Base-by-base conservation (phyloP, 345 rosid genomes). In the Cardamine resedifolia region DNA sequence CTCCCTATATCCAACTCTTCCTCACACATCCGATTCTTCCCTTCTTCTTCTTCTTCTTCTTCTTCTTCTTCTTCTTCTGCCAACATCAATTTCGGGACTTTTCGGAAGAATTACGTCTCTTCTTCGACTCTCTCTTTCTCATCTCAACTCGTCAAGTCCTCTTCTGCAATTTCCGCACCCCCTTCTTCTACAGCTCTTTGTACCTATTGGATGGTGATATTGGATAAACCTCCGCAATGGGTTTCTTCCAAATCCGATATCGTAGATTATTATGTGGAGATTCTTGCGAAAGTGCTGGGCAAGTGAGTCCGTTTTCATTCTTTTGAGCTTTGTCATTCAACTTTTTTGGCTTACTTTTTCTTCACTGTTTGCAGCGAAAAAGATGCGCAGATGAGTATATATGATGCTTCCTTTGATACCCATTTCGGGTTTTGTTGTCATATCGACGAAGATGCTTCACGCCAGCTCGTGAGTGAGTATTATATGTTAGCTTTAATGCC, bases 331-430 rank as follows among this genome's bases (percentile, higher is more conserved):
- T 43, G 26, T 41, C 44, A 3, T 62, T 39, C 63, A 3, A 7
- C n/a, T 26, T 23, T 68, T 65, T 34, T 23, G n/a, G 43, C 53
- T 38, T 51, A 39, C 27, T 38, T 10, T 24, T 23, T 49, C 20
- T 34, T 28, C 14, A 57, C 34, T 51, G 18, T 82, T 48, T 66
- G 11, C 73, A 91, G 94, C 68, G 81, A 85, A 78, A 83, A 76
- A 43, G 96, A 88, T 79, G 97, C 98, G 59, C 90, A 90, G 67
- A 81, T 80, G 86, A 79, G 89, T 79, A 84, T 90, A 39, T 93
- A 88, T 44, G 83, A 87, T 74, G 85, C 79, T 75, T 93, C 86
- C 66, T 67, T 61, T 34, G 83, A 85, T 73, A 73, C 78, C 48
- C 82, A 75, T 60, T 90, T 87, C 62, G 91, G 92, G 12, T 93